Conservation (phyloP, 345 rosid species). For the Odontarrhena argentea region DNA sequence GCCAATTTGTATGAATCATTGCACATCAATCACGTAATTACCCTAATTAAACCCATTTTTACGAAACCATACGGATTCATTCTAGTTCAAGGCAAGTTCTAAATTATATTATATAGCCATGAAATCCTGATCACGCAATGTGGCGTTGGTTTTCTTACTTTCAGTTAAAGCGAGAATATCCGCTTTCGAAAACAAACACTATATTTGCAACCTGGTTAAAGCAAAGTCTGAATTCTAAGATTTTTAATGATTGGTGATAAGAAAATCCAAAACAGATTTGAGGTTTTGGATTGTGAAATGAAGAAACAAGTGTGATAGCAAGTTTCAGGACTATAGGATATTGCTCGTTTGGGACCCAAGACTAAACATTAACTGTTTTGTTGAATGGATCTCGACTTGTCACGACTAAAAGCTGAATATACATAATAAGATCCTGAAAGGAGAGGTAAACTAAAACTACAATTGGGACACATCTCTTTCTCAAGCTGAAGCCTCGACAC, state of each 20-base stretch:
- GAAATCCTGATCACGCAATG: conserved; percentile 18
- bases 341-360: too few relatives aligned
- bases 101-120: background rate
- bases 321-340: too few relatives aligned
- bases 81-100: background rate
- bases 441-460: conserved; percentile 24
- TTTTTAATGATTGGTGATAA: too few relatives aligned
- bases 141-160: too few relatives aligned
- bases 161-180: background rate
- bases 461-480: conserved; percentile 1
- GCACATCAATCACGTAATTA: conserved; percentile 25
- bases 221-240: too few relatives aligned
- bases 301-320: too few relatives aligned
- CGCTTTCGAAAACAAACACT: too few relatives aligned
- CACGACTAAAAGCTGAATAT: conserved; percentile 33
- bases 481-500: background rate
- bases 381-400: too few relatives aligned
- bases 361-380: too few relatives aligned
- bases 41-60: background rate
- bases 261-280: too few relatives aligned
- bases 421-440: conserved; percentile 16
- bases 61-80: conserved; percentile 4
- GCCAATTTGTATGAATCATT: conserved; percentile 1
- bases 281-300: too few relatives aligned
- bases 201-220: too few relatives aligned